Evolutionary conservation across 768 basidiomycete genomes (phyloP), one percentile per base, ranked within the genome.

Genomic region (Leccinellum albellum): DNA sequence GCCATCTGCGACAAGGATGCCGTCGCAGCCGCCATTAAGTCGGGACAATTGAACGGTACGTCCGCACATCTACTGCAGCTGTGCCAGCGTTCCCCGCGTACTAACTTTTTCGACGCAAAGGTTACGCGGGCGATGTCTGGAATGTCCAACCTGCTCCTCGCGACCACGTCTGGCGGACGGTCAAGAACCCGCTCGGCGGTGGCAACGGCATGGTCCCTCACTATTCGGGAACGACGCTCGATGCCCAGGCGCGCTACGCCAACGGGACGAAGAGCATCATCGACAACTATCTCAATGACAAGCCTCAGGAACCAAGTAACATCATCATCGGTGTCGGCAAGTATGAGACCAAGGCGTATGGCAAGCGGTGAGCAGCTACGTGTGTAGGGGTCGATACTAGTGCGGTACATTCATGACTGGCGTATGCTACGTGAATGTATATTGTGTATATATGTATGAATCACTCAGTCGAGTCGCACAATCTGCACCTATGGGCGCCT

Each of bases 181-280:
- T 84, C 78, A 86, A 88, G 76, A 92, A 93, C 77, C 82, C 84
- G 23, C 80, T 89, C 7, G 87, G 85, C 17, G 90, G 83, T 59
- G 93, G 93, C 23, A 95, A 97, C 74, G 92, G 88, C 65, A 94
- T 94, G 84, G 88, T 90, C 6, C 86, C 89, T 13, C 89, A 91
- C 69, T 91, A 90, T 76, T 89, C 87, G 63, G 91, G 93, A 37
- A 93, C 91, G 8, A 93, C 91, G 23, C 82, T 94, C 59, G 93
- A 95, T 66, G 92, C 93, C 2, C 93, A 95, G 75, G 81, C 79
- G 28, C 88, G 93, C 49, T 96, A 97, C 69, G 92, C 92, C 15
- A 73, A 75, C 46, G 91, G 91, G 14, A 78, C 83, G 26, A 83
- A 76, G 75, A 77, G 74, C 61, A 92, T 93, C 69, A 77, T 92